These are phyloP conservation scores for Psilocybe tampanensis DNA, from an alignment of 768 basidiomycete species.

Conservation along the genomic window DNA sequence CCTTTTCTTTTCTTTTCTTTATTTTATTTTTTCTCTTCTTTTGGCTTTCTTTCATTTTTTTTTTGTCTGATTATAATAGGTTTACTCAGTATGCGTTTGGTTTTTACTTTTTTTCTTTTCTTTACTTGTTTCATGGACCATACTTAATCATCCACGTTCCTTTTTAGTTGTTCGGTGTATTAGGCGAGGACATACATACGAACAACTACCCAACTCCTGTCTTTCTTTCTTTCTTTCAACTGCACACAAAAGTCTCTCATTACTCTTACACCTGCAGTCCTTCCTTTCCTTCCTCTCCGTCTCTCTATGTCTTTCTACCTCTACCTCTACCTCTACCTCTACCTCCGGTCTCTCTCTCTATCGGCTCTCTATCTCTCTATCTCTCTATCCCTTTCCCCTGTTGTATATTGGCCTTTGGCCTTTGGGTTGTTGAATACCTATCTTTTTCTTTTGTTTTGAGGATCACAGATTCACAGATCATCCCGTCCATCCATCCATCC, in stretches of 20 bases:
- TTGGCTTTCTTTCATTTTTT: conserved; percentile 1
- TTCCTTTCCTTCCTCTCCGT: no score
- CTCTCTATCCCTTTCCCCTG: conserved; percentile 8
- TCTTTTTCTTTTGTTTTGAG: neutral
- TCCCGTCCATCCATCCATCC: no score
- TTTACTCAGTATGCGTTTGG: neutral
- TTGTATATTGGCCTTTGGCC: conserved; percentile 20
- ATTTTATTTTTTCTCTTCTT: conserved; percentile 5
- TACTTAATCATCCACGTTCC: conserved; percentile 3
- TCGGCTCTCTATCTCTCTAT: conserved; percentile 2
- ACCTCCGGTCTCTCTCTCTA: neutral
- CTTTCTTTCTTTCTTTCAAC: neutral
- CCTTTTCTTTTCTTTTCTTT: conserved; percentile 11
- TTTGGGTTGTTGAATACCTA: conserved; percentile 14
- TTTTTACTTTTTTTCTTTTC: conserved; percentile 9
- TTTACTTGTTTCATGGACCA: neutral
- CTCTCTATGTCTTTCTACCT: no score
- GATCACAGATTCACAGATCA: no score
- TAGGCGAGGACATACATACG: no score
- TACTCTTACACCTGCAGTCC: no score
- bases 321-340: neutral
- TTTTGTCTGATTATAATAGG: neutral
- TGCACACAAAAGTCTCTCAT: conserved; percentile 3
- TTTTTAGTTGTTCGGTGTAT: conserved; percentile 2
- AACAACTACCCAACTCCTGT: conserved; percentile 4